A percentile compares a stretch with the other conserved stretches of the same genome.
These are phyloP conservation scores for Aspergillus coremiiformis DNA, from an alignment of 495 filamentous ascomycete species.

Conservation along the genomic window DNA sequence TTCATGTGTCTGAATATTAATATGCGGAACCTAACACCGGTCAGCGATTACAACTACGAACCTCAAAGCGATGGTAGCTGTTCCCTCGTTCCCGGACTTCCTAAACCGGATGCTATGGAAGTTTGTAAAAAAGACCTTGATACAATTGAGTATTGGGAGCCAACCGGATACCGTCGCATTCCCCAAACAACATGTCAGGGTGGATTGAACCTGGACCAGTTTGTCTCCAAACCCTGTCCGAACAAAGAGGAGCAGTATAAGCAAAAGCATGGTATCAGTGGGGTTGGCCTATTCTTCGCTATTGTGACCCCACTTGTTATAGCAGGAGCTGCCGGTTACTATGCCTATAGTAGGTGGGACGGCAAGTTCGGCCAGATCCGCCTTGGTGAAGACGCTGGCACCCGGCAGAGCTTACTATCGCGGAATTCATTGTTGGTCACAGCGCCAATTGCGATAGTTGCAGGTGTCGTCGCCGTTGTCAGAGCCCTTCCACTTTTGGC, in stretches of 20 bases:
- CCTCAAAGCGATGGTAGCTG: slow-evolving; percentile 68
- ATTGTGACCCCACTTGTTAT: slow-evolving; percentile 63
- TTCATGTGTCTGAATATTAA: neutral
- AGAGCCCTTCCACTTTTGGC: slow-evolving; percentile 67
- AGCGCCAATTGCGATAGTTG: slow-evolving; percentile 70
- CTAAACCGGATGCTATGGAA: slow-evolving; percentile 55
- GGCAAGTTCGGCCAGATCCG: slow-evolving; percentile 86
- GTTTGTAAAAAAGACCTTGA: slow-evolving; percentile 61
- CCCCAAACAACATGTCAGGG: slow-evolving; percentile 78
- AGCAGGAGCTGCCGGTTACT: slow-evolving; percentile 71
- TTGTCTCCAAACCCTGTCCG: slow-evolving; percentile 53
- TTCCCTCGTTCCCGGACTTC: slow-evolving; percentile 60
- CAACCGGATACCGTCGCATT: slow-evolving; percentile 85
- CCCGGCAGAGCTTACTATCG: slow-evolving; percentile 44
- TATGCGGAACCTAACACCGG: neutral
- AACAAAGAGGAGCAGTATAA: slow-evolving; percentile 71
- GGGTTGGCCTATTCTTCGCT: slow-evolving; percentile 77
- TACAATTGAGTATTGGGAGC: slow-evolving; percentile 63
- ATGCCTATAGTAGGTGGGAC: slow-evolving; percentile 76
- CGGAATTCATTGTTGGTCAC: slow-evolving; percentile 62
- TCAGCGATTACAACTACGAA: slow-evolving; percentile 91
- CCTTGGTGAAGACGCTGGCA: slow-evolving; percentile 55
- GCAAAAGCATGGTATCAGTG: slow-evolving; percentile 61
- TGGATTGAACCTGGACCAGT: slow-evolving; percentile 63
- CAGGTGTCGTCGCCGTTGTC: slow-evolving; percentile 67